A percentile compares a stretch with the other conserved stretches of the same genome.
These are phyloP conservation scores for Penicillium robsamsonii DNA, from an alignment of 495 filamentous ascomycete species.

Conservation along the genomic window DNA sequence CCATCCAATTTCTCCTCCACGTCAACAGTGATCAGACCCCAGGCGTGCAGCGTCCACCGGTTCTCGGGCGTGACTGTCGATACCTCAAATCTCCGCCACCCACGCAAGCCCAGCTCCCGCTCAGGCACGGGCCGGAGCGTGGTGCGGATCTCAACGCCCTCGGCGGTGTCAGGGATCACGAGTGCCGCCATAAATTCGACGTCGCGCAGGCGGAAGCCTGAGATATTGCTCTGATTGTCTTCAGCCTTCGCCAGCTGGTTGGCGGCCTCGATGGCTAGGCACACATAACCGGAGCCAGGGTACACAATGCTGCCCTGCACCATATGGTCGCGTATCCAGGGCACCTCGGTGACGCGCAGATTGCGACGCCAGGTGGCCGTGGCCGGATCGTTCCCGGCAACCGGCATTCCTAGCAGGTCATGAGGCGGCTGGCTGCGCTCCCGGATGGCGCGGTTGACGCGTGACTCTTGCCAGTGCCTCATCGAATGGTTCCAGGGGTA, in stretches of 20 bases:
- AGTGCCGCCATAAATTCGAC: background rate
- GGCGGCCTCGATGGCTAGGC: conserved; percentile 2
- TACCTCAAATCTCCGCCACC: background rate
- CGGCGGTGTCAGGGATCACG: background rate
- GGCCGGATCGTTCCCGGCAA: background rate
- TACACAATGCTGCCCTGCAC: background rate
- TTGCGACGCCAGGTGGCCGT: background rate
- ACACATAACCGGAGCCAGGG: background rate
- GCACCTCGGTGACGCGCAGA: background rate
- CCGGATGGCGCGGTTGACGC: background rate
- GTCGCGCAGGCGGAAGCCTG: background rate
- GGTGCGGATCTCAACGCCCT: background rate
- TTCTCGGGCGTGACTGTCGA: background rate
- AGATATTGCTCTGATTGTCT: too few species aligned
- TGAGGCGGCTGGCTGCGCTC: background rate
- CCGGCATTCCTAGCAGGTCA: background rate
- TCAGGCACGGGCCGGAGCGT: background rate
- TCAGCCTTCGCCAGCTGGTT: background rate
- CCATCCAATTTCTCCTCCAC: too few species aligned
- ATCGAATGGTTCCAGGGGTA: background rate
- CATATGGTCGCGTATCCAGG: background rate
- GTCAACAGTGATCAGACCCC: too few species aligned
- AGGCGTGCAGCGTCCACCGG: background rate
- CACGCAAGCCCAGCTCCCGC: background rate
- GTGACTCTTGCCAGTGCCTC: background rate